A percentile compares a stretch with the other conserved stretches of the same genome.
Evolutionary conservation across 1,139 yeast species (phyloP).

Genomic region (Saccharomycopsis hybrid): DNA sequence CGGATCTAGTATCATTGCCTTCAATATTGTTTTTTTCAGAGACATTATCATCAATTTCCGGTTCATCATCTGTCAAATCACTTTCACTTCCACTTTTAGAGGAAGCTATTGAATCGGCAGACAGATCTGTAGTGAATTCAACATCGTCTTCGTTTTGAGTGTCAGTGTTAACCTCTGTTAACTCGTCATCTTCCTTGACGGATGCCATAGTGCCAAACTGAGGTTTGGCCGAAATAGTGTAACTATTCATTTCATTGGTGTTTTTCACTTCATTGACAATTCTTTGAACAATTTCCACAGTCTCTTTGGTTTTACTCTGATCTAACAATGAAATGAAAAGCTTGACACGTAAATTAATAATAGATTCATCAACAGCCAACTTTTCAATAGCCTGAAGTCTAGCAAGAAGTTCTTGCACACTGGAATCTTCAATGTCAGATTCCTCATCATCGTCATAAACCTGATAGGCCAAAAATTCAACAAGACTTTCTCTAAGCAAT

Average conservation of each 20-base stretch:
- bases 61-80: slow-evolving; percentile 2
- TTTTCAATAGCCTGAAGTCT: slow-evolving; percentile 5
- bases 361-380: slow-evolving; percentile 9
- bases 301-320: slow-evolving; percentile 4
- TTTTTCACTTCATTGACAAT: slow-evolving; percentile 6
- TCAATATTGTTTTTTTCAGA: background rate
- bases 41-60: slow-evolving; percentile 1
- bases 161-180: background rate
- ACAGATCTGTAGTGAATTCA: background rate
- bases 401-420: background rate
- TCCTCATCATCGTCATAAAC: background rate
- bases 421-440: background rate
- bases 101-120: background rate
- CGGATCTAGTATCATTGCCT: background rate
- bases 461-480: background rate
- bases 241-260: slow-evolving; percentile 14
- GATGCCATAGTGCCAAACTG: background rate
- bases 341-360: slow-evolving; percentile 13
- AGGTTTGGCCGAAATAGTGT: too few relatives aligned
- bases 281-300: slow-evolving; percentile 12
- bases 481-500: slow-evolving; percentile 10
- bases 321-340: slow-evolving; percentile 14
- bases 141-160: background rate
- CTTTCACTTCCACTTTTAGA: background rate
- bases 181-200: background rate